A percentile compares a stretch with the other conserved stretches of the same genome.
phyloP scores from a whole-genome alignment of 306 rosid species.

The Vicia villosa region DNA sequence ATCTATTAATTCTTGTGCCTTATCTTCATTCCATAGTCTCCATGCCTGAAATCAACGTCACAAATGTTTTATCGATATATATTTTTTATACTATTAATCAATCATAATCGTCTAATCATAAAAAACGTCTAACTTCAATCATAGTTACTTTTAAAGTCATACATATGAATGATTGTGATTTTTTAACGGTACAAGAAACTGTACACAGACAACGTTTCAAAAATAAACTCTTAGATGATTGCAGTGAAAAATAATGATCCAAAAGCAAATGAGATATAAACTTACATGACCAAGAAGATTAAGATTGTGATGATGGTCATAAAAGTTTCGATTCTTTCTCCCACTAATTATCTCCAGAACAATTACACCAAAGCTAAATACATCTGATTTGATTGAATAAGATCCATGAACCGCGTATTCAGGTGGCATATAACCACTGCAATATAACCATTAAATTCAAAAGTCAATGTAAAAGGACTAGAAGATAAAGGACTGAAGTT shows the following conservation, averaged over 20 bases:
- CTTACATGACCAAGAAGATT: conserved; percentile 32
- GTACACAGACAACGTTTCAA: too few relatives aligned
- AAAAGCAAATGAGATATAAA: background rate
- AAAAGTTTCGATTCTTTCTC: conserved; percentile 1
- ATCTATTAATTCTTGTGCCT: background rate
- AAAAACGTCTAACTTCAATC: too few relatives aligned
- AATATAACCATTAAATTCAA: background rate
- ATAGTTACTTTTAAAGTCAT: too few relatives aligned
- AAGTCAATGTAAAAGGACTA: background rate
- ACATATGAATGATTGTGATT: too few relatives aligned
- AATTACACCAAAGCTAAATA: conserved; percentile 29
- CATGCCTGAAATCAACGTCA: background rate
- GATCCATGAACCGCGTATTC: background rate
- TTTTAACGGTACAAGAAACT: too few relatives aligned
- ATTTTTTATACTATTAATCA: too few relatives aligned
- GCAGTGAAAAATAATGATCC: background rate
- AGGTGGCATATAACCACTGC: background rate
- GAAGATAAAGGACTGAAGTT: too few relatives aligned
- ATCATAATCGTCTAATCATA: too few relatives aligned
- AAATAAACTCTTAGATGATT: background rate
- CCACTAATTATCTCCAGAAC: conserved; percentile 30
- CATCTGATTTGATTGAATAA: conserved; percentile 23
- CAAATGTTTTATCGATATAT: background rate
- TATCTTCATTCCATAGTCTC: background rate
- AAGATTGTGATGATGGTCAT: conserved; percentile 18